Evolutionary conservation across 148 eudicot species (phyloP), one percentile per base, ranked within the genome.

Genomic region (Suaeda aralocaspica): DNA sequence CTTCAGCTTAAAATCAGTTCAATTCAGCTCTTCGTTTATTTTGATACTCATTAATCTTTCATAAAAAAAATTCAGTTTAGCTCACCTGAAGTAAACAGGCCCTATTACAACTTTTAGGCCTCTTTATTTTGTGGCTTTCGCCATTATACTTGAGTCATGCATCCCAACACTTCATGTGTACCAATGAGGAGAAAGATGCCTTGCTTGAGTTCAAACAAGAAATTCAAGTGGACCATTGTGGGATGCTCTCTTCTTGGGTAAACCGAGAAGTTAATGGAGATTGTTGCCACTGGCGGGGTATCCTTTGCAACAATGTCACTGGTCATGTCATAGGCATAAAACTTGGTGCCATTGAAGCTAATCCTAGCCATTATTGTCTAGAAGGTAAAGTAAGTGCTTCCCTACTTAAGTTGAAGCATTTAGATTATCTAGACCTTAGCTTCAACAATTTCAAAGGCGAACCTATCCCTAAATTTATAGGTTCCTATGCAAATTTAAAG

Each of bases 281-380:
- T 2, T 67, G 77, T 51, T 74, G 77, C 60, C 67, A 59, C 25
- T 74, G 72, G 77, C 22, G 19, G 0, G 72, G 72, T 1, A 58
- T 74, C 8, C 29, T 2, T 29, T 67, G 77, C 31, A 33, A 66
- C 72, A 67, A 67, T 46, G 39, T n/a, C 36, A 66, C 66, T 44
- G 71, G 66, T 29, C 71, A 73, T 65, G 76, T 73, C 45, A 56
- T 45, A 55, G 29, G 13, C 28, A 49, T 73, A 26, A 7, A 44
- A 29, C 70, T 73, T 22, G 18, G 18, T 65, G 64, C 33, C 13
- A 9, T 8, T 16, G 9, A 16, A 12, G 42, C 10, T 15, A 16
- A 30, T 46, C 9, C 2, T 18, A 22, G 12, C 21, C 22, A 45
- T 13, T 12, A 0, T 50, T 60, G 67, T 50, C 46, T 71, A 19